Base-by-base conservation (phyloP, 768 basidiomycete genomes). In the Arthromyces matolae region DNA sequence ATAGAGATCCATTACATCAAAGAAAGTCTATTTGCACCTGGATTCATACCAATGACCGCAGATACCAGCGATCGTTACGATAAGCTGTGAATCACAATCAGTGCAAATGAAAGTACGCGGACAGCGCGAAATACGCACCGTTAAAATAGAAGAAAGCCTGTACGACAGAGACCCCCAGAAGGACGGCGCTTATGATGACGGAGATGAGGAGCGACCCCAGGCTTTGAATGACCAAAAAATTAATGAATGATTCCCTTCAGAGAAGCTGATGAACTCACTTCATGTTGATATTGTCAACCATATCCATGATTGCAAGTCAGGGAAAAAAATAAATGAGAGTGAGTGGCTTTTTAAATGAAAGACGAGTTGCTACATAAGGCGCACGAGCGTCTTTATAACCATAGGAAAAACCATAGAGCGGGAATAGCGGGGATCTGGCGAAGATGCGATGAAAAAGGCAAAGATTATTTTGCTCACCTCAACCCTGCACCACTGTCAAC, bases 111-210 rank as follows among this genome's bases (percentile, higher is more conserved):
- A 8, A 20, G 14, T 2, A 4, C 18, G 19, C 22, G 12, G 7
- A 32, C 22, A 8, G 8, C 5, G 9, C 7, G 31, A 4, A 33
- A 5, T 14, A 23, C 49, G 22, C 18, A 50, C 49, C 41, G 29
- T 37, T 44, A 34, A 28, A 50, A 20, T 50, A 50, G 24, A 34
- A 50, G 38, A 50, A 50, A 4, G 49, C 34, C 18, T 50, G 49
- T 4, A 45, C 42, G 32, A 50, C 19, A 24, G 49, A 43, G n/a
- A 35, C 36, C 9, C 49, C 49, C 8, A 37, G 35, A 7, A 50
- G 31, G 16, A 52, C 19, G 23, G 43, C 42, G 33, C 49, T 50
- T 16, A 45, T 22, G 19, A 48, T 56, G 16, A 49, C 49, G 25
- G 18, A 7, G 27, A 41, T 29, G 14, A 41, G 13, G 25, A 41